Evolutionary conservation across 1,284 basidiomycete species (phyloP), one percentile per base, ranked within the genome.

Genomic region (Xanthoconium separans): DNA sequence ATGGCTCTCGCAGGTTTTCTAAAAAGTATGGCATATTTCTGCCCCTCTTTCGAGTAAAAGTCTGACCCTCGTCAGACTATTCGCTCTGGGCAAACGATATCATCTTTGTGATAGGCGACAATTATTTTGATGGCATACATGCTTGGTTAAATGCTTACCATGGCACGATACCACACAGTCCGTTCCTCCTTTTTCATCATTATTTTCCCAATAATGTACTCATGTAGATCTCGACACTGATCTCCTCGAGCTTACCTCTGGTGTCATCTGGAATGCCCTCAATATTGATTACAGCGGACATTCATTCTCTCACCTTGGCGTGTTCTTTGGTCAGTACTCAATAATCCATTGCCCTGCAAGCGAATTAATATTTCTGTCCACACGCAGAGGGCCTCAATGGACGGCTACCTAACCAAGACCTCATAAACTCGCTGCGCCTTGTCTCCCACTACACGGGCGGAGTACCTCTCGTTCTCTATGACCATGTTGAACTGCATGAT

Each of bases 231-330:
- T 94, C 7, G 60, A 75, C n/a, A 79, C 81, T 0, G 84, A 91
- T 44, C 74, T 77, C 6, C 74, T 97, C 34, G 70, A 73, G 20
- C 65, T 89, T 33, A 73, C 81, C 2, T 91, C 91, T 3, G 90
- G 89, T 2, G 87, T 93, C 5, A 90, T 98, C 43, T 99, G 97
- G 97, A 96, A 92, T 3, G 94, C 93, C 7, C 74, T 99, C 36
- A 91, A 91, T 61, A 83, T 99, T 54, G 97, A 99, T 70, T 99
- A 98, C 68, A 93, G 95, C 2, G 90, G 92, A 2, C 96, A 99
- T 71, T 98, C 95, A 0, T 98, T 98, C 73, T 93, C 90, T 12
- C 91, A 96, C 65, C 77, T 99, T 3, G 93, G 93, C 4, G 74
- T 98, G 12, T 96, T 93, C 73, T 93, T 91, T 71, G 93, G 93